Conservation (phyloP, 2,329 filamentous ascomycete genomes). For the Trichophyton benhamiae region DNA sequence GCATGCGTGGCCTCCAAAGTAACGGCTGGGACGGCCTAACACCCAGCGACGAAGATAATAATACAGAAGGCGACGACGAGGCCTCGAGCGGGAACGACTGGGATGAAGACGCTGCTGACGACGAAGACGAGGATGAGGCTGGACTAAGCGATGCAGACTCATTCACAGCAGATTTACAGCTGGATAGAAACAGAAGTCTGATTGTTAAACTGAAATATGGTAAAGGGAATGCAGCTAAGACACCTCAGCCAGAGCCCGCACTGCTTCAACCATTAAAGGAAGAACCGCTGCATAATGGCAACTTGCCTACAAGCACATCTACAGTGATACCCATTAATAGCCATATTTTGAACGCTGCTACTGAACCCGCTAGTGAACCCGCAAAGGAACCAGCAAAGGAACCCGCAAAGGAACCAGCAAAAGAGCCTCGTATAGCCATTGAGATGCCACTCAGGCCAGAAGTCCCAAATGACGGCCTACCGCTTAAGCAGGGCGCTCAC, state of each 20-base stretch:
- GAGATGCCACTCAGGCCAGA: neutral
- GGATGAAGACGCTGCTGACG: constrained; percentile 56
- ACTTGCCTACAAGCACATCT: neutral
- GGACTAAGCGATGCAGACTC: constrained; percentile 32
- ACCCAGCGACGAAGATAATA: constrained; percentile 35
- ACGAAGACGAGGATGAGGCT: constrained; percentile 33
- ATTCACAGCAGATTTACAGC: constrained; percentile 30
- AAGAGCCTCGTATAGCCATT: neutral
- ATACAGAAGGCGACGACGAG: constrained; percentile 51
- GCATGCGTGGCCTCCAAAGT: neutral
- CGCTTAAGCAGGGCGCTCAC: neutral
- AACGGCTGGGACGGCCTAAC: neutral
- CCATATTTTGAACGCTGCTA: neutral
- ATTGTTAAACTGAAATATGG: constrained; percentile 56
- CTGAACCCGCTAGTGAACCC: neutral
- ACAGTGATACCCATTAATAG: neutral
- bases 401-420: neutral
- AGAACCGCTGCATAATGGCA: neutral
- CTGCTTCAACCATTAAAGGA: neutral
- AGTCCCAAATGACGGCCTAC: neutral
- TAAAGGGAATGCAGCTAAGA: neutral
- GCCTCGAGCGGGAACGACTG: constrained; percentile 51
- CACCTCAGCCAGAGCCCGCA: neutral
- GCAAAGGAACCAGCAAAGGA: neutral
- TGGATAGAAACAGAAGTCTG: constrained; percentile 48